Evolutionary conservation across 2,329 filamentous ascomycete species (phyloP), one percentile per base, ranked within the genome.

Genomic region (Chrysoporthe cubensis): DNA sequence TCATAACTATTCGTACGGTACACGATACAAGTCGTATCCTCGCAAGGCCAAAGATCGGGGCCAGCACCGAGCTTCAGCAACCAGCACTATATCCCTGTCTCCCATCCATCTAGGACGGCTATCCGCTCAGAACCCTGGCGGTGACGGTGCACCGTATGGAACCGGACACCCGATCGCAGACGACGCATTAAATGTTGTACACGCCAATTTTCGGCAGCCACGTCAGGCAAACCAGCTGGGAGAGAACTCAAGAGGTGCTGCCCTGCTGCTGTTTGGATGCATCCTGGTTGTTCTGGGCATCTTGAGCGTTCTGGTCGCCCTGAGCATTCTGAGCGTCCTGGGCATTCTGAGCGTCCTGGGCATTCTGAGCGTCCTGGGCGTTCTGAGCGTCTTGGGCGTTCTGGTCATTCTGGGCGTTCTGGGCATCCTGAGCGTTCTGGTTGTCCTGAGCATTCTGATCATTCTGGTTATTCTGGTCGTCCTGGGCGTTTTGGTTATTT

Each of bases 31-130:
- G 9, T 60, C 13, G 11, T 21, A 58, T 26, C 40, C 18, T 40
- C 18, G 21, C 16, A 16, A 32, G n/a, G 21, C n/a, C n/a, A 32
- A 60, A 60, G 57, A 8, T 44, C 34, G 37, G 13, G 57, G 43
- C 57, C 40, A 60, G 57, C 57, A 60, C 57, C 57, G 11, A 43
- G 40, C 57, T 40, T 43, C 37, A 13, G 16, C 14, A 32, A 43
- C n/a, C 9, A 57, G 34, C 48, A 52, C 21, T 9, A 14, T 52
- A 14, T 21, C 9, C 21, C 5, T 13, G 21, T 13, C 8, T 54
- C 14, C 32, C 4, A 26, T 18, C 50, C 50, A 4, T 54, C 13
- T 11, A 7, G 9, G 2, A 5, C n/a, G 16, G 21, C 21, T 32
- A 9, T 18, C 32, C 1, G n/a, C 18, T 32, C 16, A 11, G 16